Evolutionary conservation across 176 grass and related monocot species (phyloP).

Genomic region (Musa schizocarpa): DNA sequence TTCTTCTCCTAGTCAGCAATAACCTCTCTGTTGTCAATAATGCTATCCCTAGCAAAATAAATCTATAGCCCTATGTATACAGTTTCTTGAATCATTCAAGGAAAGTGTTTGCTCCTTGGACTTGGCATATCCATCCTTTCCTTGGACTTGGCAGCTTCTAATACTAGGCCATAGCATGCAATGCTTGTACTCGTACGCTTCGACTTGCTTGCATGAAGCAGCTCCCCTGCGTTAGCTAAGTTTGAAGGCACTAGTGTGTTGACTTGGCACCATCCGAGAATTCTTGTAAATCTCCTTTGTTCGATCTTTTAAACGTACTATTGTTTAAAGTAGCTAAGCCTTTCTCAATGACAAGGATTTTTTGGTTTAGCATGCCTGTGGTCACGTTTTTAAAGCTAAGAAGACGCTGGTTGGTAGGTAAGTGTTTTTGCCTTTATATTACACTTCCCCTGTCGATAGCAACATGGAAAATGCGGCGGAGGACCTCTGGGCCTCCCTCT

Average conservation of each 20-base stretch:
- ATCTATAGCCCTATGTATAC: background rate
- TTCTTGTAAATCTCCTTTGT: too few species aligned
- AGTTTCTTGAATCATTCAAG: background rate
- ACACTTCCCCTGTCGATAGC: too few species aligned
- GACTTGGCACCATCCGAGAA: conserved; percentile 27
- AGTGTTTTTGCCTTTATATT: too few species aligned
- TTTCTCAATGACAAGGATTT: too few species aligned
- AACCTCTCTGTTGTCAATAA: background rate
- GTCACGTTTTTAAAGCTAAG: too few species aligned
- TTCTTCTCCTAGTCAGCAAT: background rate
- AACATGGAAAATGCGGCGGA: too few species aligned
- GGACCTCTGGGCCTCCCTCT: too few species aligned
- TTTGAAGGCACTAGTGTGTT: conserved; percentile 16
- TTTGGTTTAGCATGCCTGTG: too few species aligned
- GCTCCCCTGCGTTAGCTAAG: conserved; percentile 4
- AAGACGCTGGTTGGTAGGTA: too few species aligned
- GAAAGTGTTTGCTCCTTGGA: conserved; percentile 25
- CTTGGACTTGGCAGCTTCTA: conserved; percentile 49
- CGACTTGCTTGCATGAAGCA: conserved; percentile 17
- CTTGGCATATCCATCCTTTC: conserved; percentile 46
- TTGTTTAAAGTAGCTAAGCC: too few species aligned
- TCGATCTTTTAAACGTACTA: too few species aligned
- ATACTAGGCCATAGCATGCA: conserved; percentile 49
- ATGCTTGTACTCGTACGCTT: conserved; percentile 12
- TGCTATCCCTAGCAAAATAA: background rate